Conservation (phyloP, 2,329 filamentous ascomycete genomes). For the Ceratocystis eucalypticola region DNA sequence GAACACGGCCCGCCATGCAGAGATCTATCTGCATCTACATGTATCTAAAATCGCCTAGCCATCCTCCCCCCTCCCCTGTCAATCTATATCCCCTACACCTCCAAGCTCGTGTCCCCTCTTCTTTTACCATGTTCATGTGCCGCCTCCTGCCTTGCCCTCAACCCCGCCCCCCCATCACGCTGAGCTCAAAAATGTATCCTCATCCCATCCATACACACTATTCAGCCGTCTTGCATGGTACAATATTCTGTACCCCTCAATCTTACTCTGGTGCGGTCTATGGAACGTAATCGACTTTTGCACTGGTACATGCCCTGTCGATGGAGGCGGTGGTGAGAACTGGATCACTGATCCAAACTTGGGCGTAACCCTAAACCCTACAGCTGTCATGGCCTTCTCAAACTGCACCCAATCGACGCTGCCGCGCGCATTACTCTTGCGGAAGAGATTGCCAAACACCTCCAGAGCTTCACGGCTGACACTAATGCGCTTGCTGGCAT, state of each 20-base stretch:
- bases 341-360: slow-evolving; percentile 33
- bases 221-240: slow-evolving; percentile 26
- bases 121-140: too few species aligned
- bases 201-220: slow-evolving; percentile 28
- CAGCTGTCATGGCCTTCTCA: slow-evolving; percentile 29
- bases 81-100: neutral
- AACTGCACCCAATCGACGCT: slow-evolving; percentile 29
- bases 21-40: neutral
- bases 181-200: slow-evolving; percentile 24
- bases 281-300: slow-evolving; percentile 27
- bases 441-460: slow-evolving; percentile 29
- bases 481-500: slow-evolving; percentile 23
- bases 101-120: neutral
- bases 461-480: slow-evolving; percentile 29
- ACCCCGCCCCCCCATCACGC: neutral
- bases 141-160: neutral
- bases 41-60: neutral
- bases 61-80: neutral
- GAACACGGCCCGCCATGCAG: neutral
- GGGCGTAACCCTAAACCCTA: slow-evolving; percentile 31
- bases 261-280: slow-evolving; percentile 28
- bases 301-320: slow-evolving; percentile 21
- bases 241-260: slow-evolving; percentile 26
- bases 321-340: slow-evolving; percentile 24
- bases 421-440: slow-evolving; percentile 24